Evolutionary conservation across 441 rosid species (phyloP).

Genomic region (Syzygium syzygioides): DNA sequence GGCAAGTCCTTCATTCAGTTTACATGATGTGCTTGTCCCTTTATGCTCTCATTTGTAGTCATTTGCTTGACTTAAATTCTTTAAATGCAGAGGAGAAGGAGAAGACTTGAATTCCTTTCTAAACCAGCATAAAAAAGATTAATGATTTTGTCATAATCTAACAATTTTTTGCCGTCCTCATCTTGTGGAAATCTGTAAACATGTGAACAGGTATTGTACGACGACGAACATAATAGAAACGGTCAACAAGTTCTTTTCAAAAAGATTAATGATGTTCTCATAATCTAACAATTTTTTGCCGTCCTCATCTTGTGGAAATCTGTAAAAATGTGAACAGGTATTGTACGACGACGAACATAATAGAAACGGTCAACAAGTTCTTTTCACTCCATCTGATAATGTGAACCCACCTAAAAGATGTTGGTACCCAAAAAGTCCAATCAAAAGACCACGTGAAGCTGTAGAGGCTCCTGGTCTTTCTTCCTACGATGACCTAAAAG

Average conservation of each 20-base stretch:
- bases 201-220: not conserved
- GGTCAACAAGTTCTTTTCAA: not conserved
- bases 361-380: not conserved
- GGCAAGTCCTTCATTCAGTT: not conserved
- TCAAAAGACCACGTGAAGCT: not conserved
- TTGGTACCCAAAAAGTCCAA: not conserved
- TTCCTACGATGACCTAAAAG: not conserved
- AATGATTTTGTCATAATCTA: not conserved
- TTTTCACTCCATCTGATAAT: not conserved
- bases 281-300: not conserved
- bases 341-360: not conserved
- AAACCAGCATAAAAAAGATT: not conserved
- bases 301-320: not conserved
- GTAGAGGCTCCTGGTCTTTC: not conserved
- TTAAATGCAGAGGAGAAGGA: not conserved
- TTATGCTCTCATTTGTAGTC: not conserved
- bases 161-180: not conserved
- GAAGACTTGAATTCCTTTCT: not conserved
- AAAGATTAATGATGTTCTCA: not conserved
- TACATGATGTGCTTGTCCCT: not conserved
- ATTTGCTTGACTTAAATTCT: not conserved
- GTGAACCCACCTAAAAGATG: not conserved
- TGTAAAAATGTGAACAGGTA: not conserved
- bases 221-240: not conserved
- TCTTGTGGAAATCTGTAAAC: not conserved